phyloP scores from a whole-genome alignment of 2,329 filamentous ascomycete genomes.

The Trichoderma pleuroti region DNA sequence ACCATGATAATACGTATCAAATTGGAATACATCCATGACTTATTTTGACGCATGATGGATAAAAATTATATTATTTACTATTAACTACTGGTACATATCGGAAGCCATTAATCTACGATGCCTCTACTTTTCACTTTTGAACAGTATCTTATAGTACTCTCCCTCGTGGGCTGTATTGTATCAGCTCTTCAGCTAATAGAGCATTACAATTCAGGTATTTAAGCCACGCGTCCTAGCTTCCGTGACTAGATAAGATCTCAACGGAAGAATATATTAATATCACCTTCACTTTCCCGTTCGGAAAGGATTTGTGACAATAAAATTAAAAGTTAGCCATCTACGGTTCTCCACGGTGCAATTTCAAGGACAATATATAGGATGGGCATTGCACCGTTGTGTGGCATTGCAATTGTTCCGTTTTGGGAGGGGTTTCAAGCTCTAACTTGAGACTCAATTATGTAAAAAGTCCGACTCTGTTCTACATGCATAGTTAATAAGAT shows the following conservation, averaged over 20 bases:
- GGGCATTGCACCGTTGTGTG: neutral
- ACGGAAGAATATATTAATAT: neutral
- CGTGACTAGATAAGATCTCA: neutral
- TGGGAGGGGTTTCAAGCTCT: neutral
- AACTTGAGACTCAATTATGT: neutral
- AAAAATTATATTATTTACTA: neutral
- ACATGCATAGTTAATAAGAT: too few relatives aligned
- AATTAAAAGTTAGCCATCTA: neutral
- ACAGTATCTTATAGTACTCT: neutral
- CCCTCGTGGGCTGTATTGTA: neutral
- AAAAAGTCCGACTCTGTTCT: neutral
- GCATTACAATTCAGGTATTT: neutral
- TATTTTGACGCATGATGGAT: neutral
- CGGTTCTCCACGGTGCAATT: neutral
- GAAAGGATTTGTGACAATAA: neutral
- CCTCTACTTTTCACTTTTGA: neutral
- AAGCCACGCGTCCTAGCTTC: neutral
- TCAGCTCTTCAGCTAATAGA: neutral
- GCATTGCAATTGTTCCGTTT: neutral
- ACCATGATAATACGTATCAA: neutral
- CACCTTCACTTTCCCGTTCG: neutral
- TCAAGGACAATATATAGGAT: neutral
- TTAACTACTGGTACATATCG: neutral
- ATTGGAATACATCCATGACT: neutral
- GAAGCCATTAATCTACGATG: neutral